Conservation (phyloP, 179 eudicot species). For the Nepenthes alata region DNA sequence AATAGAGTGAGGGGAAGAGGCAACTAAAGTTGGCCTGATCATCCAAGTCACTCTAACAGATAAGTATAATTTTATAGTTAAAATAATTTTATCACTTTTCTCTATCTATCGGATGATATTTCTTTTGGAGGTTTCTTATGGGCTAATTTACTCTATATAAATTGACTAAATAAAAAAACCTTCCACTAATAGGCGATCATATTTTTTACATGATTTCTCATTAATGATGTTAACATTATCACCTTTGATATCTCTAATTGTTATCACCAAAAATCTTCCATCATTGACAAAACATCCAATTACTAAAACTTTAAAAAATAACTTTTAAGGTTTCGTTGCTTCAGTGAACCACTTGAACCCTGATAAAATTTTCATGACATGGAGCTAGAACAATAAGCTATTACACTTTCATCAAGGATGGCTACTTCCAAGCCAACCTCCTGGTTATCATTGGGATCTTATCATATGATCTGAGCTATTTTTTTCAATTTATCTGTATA, state of each 20-base stretch:
- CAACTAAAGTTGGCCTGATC: not conserved
- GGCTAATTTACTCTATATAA: slow-evolving; percentile 6
- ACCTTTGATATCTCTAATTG: slow-evolving; percentile 6
- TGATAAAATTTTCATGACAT: slow-evolving; percentile 4
- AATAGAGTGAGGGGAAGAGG: not conserved
- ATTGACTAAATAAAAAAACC: slow-evolving; percentile 10
- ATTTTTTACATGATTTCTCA: slow-evolving; percentile 9
- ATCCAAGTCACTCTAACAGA: not conserved
- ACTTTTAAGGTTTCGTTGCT: slow-evolving; percentile 1
- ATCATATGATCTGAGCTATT: not conserved
- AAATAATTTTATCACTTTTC: not conserved
- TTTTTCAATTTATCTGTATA: not conserved
- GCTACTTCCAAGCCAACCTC: slow-evolving; percentile 12
- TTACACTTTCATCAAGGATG: slow-evolving; percentile 11
- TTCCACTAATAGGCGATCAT: slow-evolving; percentile 9
- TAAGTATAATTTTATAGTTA: not conserved
- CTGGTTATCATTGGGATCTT: slow-evolving; percentile 1
- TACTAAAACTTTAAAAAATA: not conserved
- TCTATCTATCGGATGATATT: not conserved
- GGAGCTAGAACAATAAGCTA: slow-evolving; percentile 9
- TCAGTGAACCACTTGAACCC: slow-evolving; percentile 3
- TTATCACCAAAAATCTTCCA: slow-evolving; percentile 5
- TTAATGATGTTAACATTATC: slow-evolving; percentile 12
- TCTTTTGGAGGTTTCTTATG: slow-evolving; percentile 7
- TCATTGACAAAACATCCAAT: not conserved